Conservation (phyloP, 148 eudicot species). For the Amaranthus hypochondriacus region DNA sequence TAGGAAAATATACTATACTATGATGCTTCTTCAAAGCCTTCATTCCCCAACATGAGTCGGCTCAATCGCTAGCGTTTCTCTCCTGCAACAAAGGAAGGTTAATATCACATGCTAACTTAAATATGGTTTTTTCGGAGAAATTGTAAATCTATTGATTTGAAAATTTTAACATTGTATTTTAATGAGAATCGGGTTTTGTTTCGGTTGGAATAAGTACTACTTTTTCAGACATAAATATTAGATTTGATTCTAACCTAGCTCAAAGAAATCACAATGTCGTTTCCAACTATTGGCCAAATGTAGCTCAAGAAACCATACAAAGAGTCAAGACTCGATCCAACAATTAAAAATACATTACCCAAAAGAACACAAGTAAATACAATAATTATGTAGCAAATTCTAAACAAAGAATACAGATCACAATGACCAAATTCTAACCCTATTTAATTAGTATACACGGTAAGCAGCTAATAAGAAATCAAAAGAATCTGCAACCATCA, state of each 20-base stretch:
- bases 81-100: too few species aligned
- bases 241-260: neutral
- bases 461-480: neutral
- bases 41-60: too few species aligned
- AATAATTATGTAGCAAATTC: neutral
- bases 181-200: too few species aligned
- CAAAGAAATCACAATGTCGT: neutral
- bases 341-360: neutral
- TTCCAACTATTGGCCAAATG: neutral
- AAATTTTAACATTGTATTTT: too few species aligned
- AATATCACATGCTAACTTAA: too few species aligned
- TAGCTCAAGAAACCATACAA: neutral
- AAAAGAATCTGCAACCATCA: conserved; percentile 21
- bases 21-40: neutral
- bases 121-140: too few species aligned
- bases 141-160: too few species aligned
- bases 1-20: neutral
- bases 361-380: too few species aligned
- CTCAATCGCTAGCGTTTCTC: too few species aligned
- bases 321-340: neutral
- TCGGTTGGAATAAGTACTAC: too few species aligned
- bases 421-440: neutral
- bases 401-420: neutral
- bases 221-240: neutral
- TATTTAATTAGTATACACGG: conserved; percentile 7